These are phyloP conservation scores for Apostasia shenzhenica DNA, from an alignment of 106 monocot genomes.

Conservation along the genomic window DNA sequence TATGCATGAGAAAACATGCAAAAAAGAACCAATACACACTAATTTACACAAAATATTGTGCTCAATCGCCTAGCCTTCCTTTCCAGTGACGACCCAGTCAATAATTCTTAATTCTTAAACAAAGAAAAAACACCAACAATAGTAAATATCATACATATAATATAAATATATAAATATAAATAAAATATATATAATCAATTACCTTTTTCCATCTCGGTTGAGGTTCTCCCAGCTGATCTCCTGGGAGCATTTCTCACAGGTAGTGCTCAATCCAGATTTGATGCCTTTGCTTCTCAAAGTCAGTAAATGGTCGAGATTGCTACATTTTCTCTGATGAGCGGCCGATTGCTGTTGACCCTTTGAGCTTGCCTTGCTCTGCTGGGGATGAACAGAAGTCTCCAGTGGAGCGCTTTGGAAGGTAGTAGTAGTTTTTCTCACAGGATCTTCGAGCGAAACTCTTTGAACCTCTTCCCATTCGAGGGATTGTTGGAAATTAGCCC, in stretches of 20 bases:
- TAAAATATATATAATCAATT: too few relatives aligned
- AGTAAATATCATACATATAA: too few relatives aligned
- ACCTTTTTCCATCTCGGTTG: constrained; percentile 54
- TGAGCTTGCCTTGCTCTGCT: constrained; percentile 34
- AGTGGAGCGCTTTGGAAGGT: neutral
- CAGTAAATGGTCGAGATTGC: constrained; percentile 77
- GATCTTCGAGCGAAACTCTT: constrained; percentile 21
- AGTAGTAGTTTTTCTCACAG: constrained; percentile 14
- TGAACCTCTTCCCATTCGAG: constrained; percentile 68
- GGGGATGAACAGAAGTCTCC: neutral
- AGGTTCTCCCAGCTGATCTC: constrained; percentile 96
- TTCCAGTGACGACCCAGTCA: too few relatives aligned
- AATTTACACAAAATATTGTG: too few relatives aligned
- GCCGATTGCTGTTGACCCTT: constrained; percentile 12
- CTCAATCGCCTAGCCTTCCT: too few relatives aligned
- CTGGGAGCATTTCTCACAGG: constrained; percentile 68
- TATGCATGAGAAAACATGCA: too few relatives aligned
- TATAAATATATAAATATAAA: too few relatives aligned
- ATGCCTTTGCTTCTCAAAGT: constrained; percentile 74
- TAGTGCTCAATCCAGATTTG: constrained; percentile 55
- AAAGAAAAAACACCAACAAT: too few relatives aligned
- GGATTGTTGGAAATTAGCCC: constrained; percentile 43
- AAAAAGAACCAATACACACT: too few relatives aligned
- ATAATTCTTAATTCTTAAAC: too few relatives aligned
- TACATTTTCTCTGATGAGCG: constrained; percentile 61